Evolutionary conservation across 1,139 yeast species (phyloP), one percentile per base, ranked within the genome.

Genomic region (Hansenula sp.): DNA sequence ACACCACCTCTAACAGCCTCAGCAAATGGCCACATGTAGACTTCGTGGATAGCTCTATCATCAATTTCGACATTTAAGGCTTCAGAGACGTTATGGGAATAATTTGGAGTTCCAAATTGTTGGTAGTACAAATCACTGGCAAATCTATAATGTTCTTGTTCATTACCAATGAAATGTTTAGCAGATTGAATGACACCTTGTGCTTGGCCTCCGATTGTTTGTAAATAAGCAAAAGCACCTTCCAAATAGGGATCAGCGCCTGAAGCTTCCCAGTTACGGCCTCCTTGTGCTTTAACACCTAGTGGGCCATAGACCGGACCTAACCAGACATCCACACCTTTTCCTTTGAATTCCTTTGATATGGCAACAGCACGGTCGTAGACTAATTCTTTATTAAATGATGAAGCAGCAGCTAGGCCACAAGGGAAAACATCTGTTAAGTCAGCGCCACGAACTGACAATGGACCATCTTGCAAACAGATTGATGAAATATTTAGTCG

Each of bases 11-110:
- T 67, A 34, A 80, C 66, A 33, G 77, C 72, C 53, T 80, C 81
- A 30, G 81, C 82, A 65, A 80, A 80, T 8, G 86, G 86, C 84
- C 84, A 78, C 41, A 78, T 60, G 57, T 76, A 80, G 1, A 79
- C 57, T 54, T 80, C 86, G 55, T 78, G 84, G 72, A 80, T 70
- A 2, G 81, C 75, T 40, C 82, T 61, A 57, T 80, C 85, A 39
- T 78, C 83, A 38, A 79, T 70, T 51, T 77, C 76, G 24, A 78
- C 60, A 49, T 75, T 70, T 24, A 72, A 56, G 4, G 75, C 63
- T 2, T 53, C 48, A 36, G 62, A 53, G 33, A 70, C 50, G n/a
- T 57, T 52, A 41, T 59, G 74, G 19, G 65, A 70, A 17, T 37
- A 38, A n/a, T 37, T 71, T 73, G 71, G 66, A 8, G 29, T 43